A percentile compares a stretch with the other conserved stretches of the same genome.
Conservation (phyloP, 768 basidiomycete genomes). For the Suillus tomentosus region DNA sequence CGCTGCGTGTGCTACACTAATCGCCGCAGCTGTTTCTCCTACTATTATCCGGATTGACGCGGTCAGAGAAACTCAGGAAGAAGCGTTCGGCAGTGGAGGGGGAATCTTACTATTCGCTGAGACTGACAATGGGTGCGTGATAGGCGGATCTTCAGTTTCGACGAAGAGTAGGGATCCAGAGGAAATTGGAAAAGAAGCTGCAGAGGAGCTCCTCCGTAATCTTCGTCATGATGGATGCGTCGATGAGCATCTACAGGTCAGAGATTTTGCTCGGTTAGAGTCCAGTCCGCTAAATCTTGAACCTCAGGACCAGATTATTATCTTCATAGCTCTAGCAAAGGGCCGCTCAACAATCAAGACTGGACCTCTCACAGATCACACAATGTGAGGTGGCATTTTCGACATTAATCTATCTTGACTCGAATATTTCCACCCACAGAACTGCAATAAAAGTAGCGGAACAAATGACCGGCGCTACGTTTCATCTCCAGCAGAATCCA, state of each 20-base stretch:
- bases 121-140: slow-evolving; percentile 62
- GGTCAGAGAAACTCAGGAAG: slow-evolving; percentile 44
- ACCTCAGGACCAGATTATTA: slow-evolving; percentile 70
- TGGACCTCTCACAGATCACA: slow-evolving; percentile 67
- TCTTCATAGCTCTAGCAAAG: slow-evolving; percentile 73
- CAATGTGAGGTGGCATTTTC: slow-evolving; percentile 43
- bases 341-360: slow-evolving; percentile 59
- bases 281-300: not conserved
- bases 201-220: slow-evolving; percentile 56
- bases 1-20: slow-evolving; percentile 51
- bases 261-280: slow-evolving; percentile 7
- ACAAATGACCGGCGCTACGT: slow-evolving; percentile 66
- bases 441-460: slow-evolving; percentile 77
- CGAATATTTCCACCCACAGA: slow-evolving; percentile 26
- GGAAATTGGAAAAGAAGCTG: slow-evolving; percentile 61
- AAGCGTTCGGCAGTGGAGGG: slow-evolving; percentile 62
- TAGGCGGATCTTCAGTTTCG: slow-evolving; percentile 72
- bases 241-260: slow-evolving; percentile 64
- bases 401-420: slow-evolving; percentile 1
- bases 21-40: slow-evolving; percentile 36
- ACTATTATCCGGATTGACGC: slow-evolving; percentile 42
- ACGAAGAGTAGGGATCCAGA: slow-evolving; percentile 47
- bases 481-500: slow-evolving; percentile 49
- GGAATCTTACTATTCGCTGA: slow-evolving; percentile 79
- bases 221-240: slow-evolving; percentile 69